Conservation (phyloP, 2,329 filamentous ascomycete genomes). For the Lasiodiplodia sp. region DNA sequence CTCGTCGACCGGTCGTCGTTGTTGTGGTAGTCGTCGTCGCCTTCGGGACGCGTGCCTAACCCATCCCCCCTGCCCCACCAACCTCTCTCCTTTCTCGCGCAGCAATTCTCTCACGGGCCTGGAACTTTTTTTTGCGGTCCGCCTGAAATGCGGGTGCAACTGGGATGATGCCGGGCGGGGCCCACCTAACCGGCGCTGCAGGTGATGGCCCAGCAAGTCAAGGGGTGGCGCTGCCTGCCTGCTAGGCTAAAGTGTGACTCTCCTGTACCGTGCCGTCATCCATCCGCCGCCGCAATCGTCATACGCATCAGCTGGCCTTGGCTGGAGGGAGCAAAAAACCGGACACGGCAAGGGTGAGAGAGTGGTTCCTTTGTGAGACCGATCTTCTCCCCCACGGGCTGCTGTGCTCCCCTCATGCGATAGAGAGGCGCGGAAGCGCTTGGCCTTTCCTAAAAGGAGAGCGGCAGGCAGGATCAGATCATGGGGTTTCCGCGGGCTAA, state of each 20-base stretch:
- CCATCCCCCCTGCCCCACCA: neutral
- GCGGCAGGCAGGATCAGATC: neutral
- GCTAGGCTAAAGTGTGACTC: neutral
- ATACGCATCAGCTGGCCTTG: neutral
- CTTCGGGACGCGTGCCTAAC: no score
- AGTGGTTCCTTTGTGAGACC: neutral
- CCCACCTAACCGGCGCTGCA: neutral
- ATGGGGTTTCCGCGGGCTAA: neutral
- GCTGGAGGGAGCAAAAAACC: neutral
- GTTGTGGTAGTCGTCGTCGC: no score
- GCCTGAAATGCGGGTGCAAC: constrained; percentile 17
- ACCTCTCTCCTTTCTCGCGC: constrained; percentile 10
- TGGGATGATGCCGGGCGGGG: constrained; percentile 7
- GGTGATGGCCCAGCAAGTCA: neutral
- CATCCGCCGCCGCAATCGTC: neutral
- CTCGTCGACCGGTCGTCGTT: no score
- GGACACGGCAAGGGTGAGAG: neutral
- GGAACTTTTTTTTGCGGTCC: neutral
- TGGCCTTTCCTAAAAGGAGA: neutral
- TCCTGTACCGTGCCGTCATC: neutral
- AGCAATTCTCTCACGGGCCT: neutral
- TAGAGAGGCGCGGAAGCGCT: neutral
- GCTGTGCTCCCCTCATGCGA: neutral
- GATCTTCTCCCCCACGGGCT: neutral
- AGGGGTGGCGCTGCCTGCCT: neutral